Evolutionary conservation across 257 asterid species (phyloP).

Genomic region (Fraxinus americana): DNA sequence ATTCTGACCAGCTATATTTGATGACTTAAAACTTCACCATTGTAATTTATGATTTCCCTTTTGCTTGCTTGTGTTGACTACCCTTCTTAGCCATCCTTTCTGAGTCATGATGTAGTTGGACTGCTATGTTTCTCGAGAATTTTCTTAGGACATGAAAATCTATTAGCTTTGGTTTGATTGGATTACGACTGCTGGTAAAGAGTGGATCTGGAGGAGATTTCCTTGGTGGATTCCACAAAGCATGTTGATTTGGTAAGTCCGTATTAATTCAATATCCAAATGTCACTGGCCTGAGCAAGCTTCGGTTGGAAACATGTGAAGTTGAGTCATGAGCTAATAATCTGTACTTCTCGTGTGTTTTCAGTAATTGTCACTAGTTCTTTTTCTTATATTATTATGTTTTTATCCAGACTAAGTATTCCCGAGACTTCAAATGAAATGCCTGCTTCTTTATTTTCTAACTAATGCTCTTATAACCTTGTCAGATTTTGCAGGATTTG

Average conservation of each 20-base stretch:
- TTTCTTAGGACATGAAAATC: background rate
- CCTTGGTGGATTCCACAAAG: background rate
- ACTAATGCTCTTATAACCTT: conserved; percentile 20
- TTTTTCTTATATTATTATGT: conserved; percentile 6
- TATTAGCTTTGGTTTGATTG: background rate
- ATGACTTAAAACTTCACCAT: background rate
- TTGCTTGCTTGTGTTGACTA: background rate
- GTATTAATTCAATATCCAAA: background rate
- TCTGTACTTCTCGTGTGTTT: conserved; percentile 5
- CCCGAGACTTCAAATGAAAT: conserved; percentile 4
- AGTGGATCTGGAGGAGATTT: background rate
- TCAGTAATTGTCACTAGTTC: background rate
- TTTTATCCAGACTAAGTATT: conserved; percentile 13
- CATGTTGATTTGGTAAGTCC: conserved; percentile 4
- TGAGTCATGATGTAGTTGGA: background rate
- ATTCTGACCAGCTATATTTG: background rate
- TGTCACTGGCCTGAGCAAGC: conserved; percentile 5
- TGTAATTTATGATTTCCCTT: background rate
- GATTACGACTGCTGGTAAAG: background rate
- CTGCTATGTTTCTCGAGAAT: background rate
- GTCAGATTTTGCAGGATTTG: conserved; percentile 31
- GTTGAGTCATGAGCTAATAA: conserved; percentile 8
- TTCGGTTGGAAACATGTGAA: conserved; percentile 6
- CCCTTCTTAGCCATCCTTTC: background rate
- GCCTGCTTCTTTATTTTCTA: conserved; percentile 9